Conservation (phyloP, 73 alveolate species). For the Uronychia setigera region DNA sequence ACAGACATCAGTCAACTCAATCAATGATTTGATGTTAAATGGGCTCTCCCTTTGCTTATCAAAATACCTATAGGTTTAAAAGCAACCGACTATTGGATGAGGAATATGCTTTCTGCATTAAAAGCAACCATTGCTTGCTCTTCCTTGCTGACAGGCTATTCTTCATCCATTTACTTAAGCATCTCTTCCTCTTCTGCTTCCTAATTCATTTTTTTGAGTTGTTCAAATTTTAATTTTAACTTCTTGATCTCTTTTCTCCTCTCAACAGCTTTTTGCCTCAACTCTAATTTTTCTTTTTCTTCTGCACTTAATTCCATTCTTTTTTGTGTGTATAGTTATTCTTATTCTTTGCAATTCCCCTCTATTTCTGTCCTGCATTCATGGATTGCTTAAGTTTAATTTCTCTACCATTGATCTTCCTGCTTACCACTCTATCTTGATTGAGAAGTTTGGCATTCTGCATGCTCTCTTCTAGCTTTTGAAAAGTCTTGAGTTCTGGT, state of each 20-base stretch:
- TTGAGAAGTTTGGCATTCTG: neutral
- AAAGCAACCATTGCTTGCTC: neutral
- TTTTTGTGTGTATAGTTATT: neutral
- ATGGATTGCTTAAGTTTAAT: neutral
- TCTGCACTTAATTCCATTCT: neutral
- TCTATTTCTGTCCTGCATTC: neutral
- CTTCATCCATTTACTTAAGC: neutral
- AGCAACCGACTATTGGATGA: neutral
- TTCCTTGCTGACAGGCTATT: neutral
- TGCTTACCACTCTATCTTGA: neutral
- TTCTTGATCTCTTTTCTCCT: neutral
- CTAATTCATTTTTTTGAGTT: neutral
- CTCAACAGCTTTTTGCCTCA: neutral
- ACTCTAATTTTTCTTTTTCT: neutral
- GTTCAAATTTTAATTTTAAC: neutral
- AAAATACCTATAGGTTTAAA: neutral
- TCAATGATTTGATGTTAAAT: no score
- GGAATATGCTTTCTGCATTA: neutral
- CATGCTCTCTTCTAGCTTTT: neutral
- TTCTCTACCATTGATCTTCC: neutral
- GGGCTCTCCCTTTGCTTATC: no score
- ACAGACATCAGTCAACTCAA: neutral
- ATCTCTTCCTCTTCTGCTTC: neutral
- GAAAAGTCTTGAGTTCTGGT: neutral
- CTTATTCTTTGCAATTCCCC: neutral